These are phyloP conservation scores for Hericium erinaceus DNA, from an alignment of 768 basidiomycete species.

Conservation along the genomic window DNA sequence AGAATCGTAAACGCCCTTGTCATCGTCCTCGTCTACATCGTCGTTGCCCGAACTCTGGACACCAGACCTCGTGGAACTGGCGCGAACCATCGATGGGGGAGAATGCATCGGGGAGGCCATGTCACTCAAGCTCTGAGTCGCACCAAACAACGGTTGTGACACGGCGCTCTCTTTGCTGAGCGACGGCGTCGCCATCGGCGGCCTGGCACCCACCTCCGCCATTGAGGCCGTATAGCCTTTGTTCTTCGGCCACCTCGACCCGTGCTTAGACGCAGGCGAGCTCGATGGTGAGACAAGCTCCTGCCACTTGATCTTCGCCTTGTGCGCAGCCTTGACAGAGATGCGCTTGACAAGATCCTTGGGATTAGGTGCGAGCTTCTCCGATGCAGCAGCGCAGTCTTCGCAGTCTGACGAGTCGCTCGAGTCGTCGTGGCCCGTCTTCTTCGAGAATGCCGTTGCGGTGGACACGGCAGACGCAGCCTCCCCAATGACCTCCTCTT, in stretches of 20 bases:
- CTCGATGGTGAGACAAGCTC: conserved; percentile 4
- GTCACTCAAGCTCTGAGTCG: neutral
- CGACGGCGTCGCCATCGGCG: neutral
- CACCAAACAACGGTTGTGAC: neutral
- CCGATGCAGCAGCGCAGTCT: conserved; percentile 3
- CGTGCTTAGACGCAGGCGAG: neutral
- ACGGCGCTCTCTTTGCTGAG: neutral
- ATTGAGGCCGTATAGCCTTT: neutral
- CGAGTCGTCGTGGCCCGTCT: conserved; percentile 5
- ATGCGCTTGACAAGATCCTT: conserved; percentile 11
- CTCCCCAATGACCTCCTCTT: conserved; percentile 33
- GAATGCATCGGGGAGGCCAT: neutral
- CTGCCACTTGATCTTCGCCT: conserved; percentile 13
- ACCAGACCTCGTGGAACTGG: conserved; percentile 5
- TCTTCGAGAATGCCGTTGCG: conserved; percentile 29
- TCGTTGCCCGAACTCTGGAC: conserved; percentile 15
- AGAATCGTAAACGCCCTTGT: conserved; percentile 69
- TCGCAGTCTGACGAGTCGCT: conserved; percentile 13
- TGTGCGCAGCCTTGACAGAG: conserved; percentile 12
- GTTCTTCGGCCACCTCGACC: neutral
- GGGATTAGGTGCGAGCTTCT: neutral
- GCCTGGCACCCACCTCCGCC: neutral
- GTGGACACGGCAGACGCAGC: conserved; percentile 48
- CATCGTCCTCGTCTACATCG: conserved; percentile 30
- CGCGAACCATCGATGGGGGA: neutral